These are phyloP conservation scores for Cordyceps fumosorosea DNA, from an alignment of 2,329 filamentous ascomycete species.

Conservation along the genomic window DNA sequence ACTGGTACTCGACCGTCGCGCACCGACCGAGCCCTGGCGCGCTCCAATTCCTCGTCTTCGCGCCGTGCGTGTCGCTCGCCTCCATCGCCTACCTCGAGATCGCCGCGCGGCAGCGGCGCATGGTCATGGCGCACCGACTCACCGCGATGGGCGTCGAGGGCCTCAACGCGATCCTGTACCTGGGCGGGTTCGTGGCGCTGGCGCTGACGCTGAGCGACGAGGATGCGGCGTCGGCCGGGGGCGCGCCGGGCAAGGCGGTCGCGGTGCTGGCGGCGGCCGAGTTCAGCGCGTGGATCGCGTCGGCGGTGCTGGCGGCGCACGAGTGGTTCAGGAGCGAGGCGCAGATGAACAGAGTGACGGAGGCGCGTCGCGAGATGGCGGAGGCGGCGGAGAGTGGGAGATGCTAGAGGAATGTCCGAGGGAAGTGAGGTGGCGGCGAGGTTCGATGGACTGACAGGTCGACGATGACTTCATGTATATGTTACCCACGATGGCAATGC, in stretches of 20 bases:
- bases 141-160: slow-evolving; percentile 43
- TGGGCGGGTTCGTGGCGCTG: slow-evolving; percentile 53
- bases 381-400: slow-evolving; percentile 19
- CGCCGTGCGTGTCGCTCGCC: slow-evolving; percentile 46
- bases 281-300: slow-evolving; percentile 47
- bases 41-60: slow-evolving; percentile 52
- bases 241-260: slow-evolving; percentile 38
- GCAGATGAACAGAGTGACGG: slow-evolving; percentile 23
- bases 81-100: slow-evolving; percentile 49
- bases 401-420: background rate
- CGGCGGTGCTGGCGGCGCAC: slow-evolving; percentile 38
- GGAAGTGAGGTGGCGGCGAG: background rate
- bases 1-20: slow-evolving; percentile 54
- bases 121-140: slow-evolving; percentile 42
- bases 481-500: too few species aligned
- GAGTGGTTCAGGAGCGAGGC: slow-evolving; percentile 40
- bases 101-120: slow-evolving; percentile 31
- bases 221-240: slow-evolving; percentile 30
- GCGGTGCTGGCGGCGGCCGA: slow-evolving; percentile 48
- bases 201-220: slow-evolving; percentile 49
- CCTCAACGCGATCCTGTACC: slow-evolving; percentile 50
- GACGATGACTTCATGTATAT: too few species aligned
- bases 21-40: slow-evolving; percentile 46
- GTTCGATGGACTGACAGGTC: too few species aligned
- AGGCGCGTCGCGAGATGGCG: slow-evolving; percentile 29